Evolutionary conservation across 345 rosid genomes (phyloP), one percentile per base, ranked within the genome.

Genomic region (Eucalyptus pauciflora): DNA sequence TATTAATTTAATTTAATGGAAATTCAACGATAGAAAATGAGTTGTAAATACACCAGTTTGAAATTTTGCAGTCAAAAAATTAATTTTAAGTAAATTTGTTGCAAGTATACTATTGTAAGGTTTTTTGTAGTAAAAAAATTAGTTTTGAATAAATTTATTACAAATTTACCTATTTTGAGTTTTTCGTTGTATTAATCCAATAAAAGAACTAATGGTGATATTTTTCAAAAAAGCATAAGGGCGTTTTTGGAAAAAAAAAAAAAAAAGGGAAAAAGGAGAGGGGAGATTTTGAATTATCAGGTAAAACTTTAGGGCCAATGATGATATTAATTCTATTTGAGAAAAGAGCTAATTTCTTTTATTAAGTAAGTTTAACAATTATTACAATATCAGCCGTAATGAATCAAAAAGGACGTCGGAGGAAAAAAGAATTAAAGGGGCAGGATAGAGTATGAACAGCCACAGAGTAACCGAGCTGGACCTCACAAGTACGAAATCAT

Each of bases 101-200:
- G 1, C 58, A 52, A 52, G 1, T 52, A 52, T 52, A 52, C 58
- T 0, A 52, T 18, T 52, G 7, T 0, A 52, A 52, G 4, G 3
- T 18, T 52, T 18, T 52, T 52, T 52, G 4, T 52, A 52, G 1
- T 22, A 56, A 56, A 10, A 56, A 56, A 56, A 56, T 7, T 52
- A 56, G 2, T 56, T 56, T 56, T 20, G 2, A 4, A 1, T 56
- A 56, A 56, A 9, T 56, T 20, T 22, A 24, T 24, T 5, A 56
- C 11, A 52, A 52, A 52, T 8, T 52, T 52, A 18, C 2, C 0
- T 1, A 52, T 52, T 52, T 52, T 52, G 24, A 3, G 58, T 52
- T 18, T 46, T 52, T 52, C 4, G 4, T 52, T 52, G 24, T 52
- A 52, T 52, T 18, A 52, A 52, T 52, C 0, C 24, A 52, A 52